Base-by-base conservation (phyloP, 371 early-diverging fungal species). In the Zancudomyces culisetae region DNA sequence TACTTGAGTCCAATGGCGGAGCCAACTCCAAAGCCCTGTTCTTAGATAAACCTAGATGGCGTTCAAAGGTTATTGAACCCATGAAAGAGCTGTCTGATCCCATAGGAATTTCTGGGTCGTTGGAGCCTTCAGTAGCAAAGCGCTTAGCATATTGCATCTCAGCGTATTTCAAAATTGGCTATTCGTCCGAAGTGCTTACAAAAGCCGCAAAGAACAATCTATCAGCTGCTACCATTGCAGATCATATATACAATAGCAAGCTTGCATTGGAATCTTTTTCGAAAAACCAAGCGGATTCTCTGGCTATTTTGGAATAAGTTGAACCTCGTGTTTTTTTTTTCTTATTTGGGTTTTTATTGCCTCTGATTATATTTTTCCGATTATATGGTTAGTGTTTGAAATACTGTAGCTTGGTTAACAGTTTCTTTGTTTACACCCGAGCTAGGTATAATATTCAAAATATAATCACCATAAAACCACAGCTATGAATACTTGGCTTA, bases 131-230 rank as follows among this genome's bases (percentile, higher is more conserved):
- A 2, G 81, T 84, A 45, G 80, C 85, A 0, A 74, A 71, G 52
- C 73, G 83, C 27, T 73, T 90, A 27, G 87, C 82, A 13, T 78
- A 85, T 55, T 82, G 78, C 10, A 79, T 90, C 56, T 75, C 78
- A 48, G 66, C 78, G 39, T 75, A 79, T 58, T 89, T 80, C 61
- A 83, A 83, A 27, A 77, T 91, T 35, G 90, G 90, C 49, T 89
- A 90, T 69, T 78, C 87, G 2, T 79, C 83, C 73, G 81, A 84
- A 48, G 85, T 88, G 3, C 76, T 88, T 1, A 64, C 60, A 1
- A 57, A 60, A 18, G 66, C 66, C 10, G 66, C 66, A 8, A 64
- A 65, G 24, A 65, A 76, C 12, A 79, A 80, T 30, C 70, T 27
- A 51, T 75, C 56, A 45, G 71, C 59, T 49, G 70, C 51, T 52